Evolutionary conservation across 306 rosid genomes (phyloP), one percentile per base, ranked within the genome.

Genomic region (Trifolium repens): DNA sequence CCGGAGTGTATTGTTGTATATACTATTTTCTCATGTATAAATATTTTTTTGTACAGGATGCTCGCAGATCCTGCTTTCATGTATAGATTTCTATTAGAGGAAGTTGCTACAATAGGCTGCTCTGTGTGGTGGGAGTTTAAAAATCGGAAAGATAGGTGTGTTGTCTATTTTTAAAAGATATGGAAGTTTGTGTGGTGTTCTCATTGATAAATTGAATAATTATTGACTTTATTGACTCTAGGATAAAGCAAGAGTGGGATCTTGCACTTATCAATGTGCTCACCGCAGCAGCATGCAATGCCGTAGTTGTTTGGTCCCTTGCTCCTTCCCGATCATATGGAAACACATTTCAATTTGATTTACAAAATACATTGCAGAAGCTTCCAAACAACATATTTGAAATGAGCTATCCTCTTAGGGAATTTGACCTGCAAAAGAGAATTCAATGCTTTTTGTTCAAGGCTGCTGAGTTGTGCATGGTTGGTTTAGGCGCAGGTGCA

Each of bases 401-500:
- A 82, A 92, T 66, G 84, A 90, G 98, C 88, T 96, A 92, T 79
- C 96, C 97, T 24, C 82, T 92, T 66, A 91, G 99, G 81, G 99
- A 96, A 73, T 96, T 96, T 72, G 96, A 96, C 82, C 73, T 96
- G 79, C 93, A 88, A 81, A 90, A 89, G 89, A 88, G 97, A 87
- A 60, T 90, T 67, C 98, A 90, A 43, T 89, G 97, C 19, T 92
- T 96, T 88, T 89, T 92, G 80, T 92, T 87, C 83, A 92, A 96
- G 89, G 98, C 99, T 69, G 99, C 98, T n/a, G 97, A 92, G 88
- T 83, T 96, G 84, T 92, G 98, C 84, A 87, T 92, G 97, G 96
- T 90, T 68, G 99, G 99, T 61, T 78, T 96, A 87, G 79, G 90
- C 43, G 86, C 97, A 17, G 99, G 99, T 69, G 97, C 97, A 4